A percentile compares a stretch with the other conserved stretches of the same genome.
These are phyloP conservation scores for Forsythia suspensa DNA, from an alignment of 257 asterid species.

Conservation along the genomic window DNA sequence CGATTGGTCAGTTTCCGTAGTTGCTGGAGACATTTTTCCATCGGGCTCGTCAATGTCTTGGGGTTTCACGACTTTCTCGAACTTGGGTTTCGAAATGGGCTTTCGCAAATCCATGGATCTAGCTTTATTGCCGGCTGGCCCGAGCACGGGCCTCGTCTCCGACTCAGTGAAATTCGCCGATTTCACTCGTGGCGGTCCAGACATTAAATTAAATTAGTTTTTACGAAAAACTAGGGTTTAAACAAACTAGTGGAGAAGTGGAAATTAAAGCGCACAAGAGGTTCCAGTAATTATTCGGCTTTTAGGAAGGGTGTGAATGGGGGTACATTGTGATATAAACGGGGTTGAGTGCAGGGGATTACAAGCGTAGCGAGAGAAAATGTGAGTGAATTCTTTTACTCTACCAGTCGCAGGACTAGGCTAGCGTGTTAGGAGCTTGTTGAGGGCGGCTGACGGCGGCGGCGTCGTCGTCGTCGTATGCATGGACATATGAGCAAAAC, in stretches of 20 bases:
- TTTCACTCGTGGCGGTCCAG: slow-evolving; percentile 72
- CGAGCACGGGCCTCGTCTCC: slow-evolving; percentile 71
- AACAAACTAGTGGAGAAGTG: background rate
- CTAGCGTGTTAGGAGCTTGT: background rate
- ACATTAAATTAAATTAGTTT: slow-evolving; percentile 38
- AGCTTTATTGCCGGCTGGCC: slow-evolving; percentile 77
- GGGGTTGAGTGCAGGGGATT: background rate
- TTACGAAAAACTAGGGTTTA: background rate
- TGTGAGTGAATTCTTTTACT: slow-evolving; percentile 2
- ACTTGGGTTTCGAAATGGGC: slow-evolving; percentile 50
- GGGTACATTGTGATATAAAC: background rate
- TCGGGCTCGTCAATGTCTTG: slow-evolving; percentile 37
- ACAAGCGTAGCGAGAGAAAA: background rate
- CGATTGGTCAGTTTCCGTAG: slow-evolving; percentile 41
- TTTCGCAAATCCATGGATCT: slow-evolving; percentile 64
- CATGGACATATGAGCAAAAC: background rate
- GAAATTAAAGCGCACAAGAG: background rate
- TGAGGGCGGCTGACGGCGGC: background rate
- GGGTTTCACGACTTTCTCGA: slow-evolving; percentile 32
- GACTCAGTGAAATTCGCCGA: slow-evolving; percentile 53
- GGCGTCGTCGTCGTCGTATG: background rate
- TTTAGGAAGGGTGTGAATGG: background rate
- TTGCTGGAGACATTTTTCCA: slow-evolving; percentile 45
- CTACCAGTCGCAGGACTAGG: background rate
- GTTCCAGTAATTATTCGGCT: background rate